Evolutionary conservation across 2,329 filamentous ascomycete genomes (phyloP).

Genomic region (Decorospora gaudefroyi): DNA sequence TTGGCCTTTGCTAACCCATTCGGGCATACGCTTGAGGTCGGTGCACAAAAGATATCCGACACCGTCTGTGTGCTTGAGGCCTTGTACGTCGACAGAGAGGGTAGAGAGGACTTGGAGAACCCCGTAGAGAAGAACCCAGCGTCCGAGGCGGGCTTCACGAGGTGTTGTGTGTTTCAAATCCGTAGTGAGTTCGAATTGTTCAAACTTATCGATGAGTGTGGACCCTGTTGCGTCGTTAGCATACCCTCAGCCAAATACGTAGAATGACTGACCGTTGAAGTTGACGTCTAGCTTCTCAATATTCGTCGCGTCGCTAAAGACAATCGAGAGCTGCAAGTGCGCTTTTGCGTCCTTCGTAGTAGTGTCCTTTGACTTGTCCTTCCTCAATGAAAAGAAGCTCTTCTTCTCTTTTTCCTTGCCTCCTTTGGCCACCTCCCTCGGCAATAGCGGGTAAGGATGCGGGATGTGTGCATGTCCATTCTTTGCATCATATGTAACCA

Average conservation of each 20-base stretch:
- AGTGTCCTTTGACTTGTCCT: slow-evolving; percentile 42
- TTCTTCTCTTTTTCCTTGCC: slow-evolving; percentile 42
- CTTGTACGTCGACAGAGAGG: slow-evolving; percentile 49
- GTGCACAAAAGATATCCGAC: slow-evolving; percentile 50
- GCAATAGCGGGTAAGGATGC: slow-evolving; percentile 68
- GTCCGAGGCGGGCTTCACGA: slow-evolving; percentile 50
- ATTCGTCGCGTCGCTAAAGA: slow-evolving; percentile 50
- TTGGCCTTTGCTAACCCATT: slow-evolving; percentile 44
- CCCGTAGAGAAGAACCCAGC: slow-evolving; percentile 52
- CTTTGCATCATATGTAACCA: slow-evolving; percentile 67
- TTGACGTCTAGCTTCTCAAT: slow-evolving; percentile 47
- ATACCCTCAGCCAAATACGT: neutral
- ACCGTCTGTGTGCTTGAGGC: slow-evolving; percentile 45
- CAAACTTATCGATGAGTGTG: slow-evolving; percentile 49
- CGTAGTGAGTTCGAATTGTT: slow-evolving; percentile 48
- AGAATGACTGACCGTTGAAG: slow-evolving; percentile 38
- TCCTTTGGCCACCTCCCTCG: slow-evolving; percentile 44
- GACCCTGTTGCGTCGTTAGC: slow-evolving; percentile 37
- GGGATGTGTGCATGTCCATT: slow-evolving; percentile 58
- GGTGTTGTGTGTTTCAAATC: slow-evolving; percentile 42
- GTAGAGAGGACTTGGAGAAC: slow-evolving; percentile 50
- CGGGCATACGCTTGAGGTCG: slow-evolving; percentile 45
- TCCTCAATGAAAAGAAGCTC: slow-evolving; percentile 44
- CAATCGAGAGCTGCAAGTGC: slow-evolving; percentile 47
- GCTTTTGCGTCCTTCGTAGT: slow-evolving; percentile 45